Conservation (phyloP, 257 asterid species). For the Plantago major region DNA sequence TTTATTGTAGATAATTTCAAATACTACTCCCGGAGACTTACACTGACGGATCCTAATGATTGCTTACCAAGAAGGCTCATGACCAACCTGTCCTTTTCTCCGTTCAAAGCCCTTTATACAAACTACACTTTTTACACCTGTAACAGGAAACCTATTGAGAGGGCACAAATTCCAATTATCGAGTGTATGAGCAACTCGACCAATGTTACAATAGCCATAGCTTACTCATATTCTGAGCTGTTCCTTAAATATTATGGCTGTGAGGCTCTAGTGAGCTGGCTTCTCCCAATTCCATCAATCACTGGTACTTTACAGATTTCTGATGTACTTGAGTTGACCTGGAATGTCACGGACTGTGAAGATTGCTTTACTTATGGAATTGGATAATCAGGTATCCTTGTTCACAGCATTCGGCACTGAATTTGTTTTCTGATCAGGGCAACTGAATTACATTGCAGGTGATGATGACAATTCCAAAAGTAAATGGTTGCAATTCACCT, state of each 20-base stretch:
- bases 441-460: slow-evolving; percentile 17
- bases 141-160: background rate
- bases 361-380: slow-evolving; percentile 17
- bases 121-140: slow-evolving; percentile 30
- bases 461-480: slow-evolving; percentile 2
- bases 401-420: background rate
- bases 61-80: slow-evolving; percentile 31
- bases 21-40: slow-evolving; percentile 12
- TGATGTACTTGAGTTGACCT: slow-evolving; percentile 22
- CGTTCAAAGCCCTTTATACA: slow-evolving; percentile 21
- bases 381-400: slow-evolving; percentile 4
- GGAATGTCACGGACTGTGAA: slow-evolving; percentile 26
- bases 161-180: slow-evolving; percentile 2
- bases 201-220: slow-evolving; percentile 21
- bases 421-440: background rate
- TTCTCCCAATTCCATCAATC: slow-evolving; percentile 23
- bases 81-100: slow-evolving; percentile 20
- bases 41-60: slow-evolving; percentile 22
- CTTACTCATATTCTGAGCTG: background rate
- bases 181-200: slow-evolving; percentile 31
- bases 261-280: slow-evolving; percentile 12
- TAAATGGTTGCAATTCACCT: slow-evolving; percentile 21
- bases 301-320: background rate
- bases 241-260: slow-evolving; percentile 22
- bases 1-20: slow-evolving; percentile 21